Evolutionary conservation across 106 monocot species (phyloP), one percentile per base, ranked within the genome.

Genomic region (Dendrobium officinale): DNA sequence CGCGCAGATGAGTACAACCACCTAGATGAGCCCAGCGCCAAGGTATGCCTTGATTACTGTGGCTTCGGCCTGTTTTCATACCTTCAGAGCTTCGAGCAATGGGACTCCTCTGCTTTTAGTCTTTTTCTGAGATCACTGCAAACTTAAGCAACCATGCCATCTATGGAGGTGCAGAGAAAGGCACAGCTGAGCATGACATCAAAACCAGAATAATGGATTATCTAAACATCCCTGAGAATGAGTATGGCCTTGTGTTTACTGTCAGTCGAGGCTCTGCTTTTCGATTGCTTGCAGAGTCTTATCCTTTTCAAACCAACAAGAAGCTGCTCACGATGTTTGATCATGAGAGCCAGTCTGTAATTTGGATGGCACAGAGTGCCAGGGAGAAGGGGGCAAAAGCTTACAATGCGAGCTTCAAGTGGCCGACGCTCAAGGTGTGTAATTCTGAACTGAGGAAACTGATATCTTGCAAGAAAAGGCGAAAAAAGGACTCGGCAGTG

Each of bases 221-320:
- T 42, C 82, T 98, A 67, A 94, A 93, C 88, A 98, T 98, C 19
- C 98, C 98, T 0, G 98, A 98, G 86, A 88, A 86, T 44, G 98
- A 98, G 77, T 98, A 98, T 72, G 89, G 95, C 40, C 67, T 98
- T 3, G 98, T 98, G 1, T 98, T 98, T 43, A 98, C 98, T 10
- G 95, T 95, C 64, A 95, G 92, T 55, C 70, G 98, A 18, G 98
- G 98, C 7, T 95, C 95, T 31, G 98, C 98, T 9, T 98, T 98
- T 56, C 87, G 90, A 67, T 77, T 98, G 56, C 91, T 98, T 13
- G 98, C 98, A 1, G 90, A 91, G 54, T 95, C 85, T 20, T 98
- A 98, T 78, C 98, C 98, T 37, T 98, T 98, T 73, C 93, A 92
- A n/a, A 91, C 89, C 13, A 98, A 98, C 84, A 94, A 91, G 91